Percentiles rank a stretch among this genome's conserved stretches.
These are phyloP conservation scores for Strigomonas galati DNA, from an alignment of 208 protist genomes.

Conservation along the genomic window DNA sequence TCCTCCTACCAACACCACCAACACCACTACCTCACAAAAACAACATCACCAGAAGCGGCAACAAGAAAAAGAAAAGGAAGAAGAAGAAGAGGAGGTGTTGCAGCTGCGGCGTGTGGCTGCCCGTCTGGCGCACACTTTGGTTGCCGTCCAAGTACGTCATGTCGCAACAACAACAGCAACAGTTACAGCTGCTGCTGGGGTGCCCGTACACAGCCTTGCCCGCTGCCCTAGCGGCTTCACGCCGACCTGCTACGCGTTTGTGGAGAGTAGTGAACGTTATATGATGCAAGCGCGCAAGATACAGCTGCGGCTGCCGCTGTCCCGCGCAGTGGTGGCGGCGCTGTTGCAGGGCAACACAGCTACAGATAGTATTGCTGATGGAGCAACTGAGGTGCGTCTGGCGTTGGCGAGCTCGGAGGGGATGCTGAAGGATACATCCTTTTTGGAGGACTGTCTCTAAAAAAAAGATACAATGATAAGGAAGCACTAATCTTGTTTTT, in stretches of 20 bases:
- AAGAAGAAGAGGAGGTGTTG: slow-evolving; percentile 15
- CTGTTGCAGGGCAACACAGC: neutral
- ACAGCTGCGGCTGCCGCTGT: neutral
- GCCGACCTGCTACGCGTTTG: slow-evolving; percentile 68
- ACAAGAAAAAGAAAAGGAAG: neutral
- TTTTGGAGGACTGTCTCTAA: slow-evolving; percentile 33
- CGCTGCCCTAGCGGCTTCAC: slow-evolving; percentile 50
- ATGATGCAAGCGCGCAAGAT: slow-evolving; percentile 18
- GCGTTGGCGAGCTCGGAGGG: slow-evolving; percentile 56
- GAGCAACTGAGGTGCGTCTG: slow-evolving; percentile 17
- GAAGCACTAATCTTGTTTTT: slow-evolving; percentile 10
- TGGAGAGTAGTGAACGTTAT: slow-evolving; percentile 70
- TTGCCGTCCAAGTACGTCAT: slow-evolving; percentile 53
- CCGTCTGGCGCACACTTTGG: slow-evolving; percentile 63
- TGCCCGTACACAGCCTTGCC: slow-evolving; percentile 34
- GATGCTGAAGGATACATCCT: slow-evolving; percentile 50
- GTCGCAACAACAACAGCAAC: slow-evolving; percentile 7
- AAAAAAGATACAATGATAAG: neutral
- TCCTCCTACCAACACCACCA: neutral
- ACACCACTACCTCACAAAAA: neutral
- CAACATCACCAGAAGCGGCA: neutral
- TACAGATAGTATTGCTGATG: neutral
- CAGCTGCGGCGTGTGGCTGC: slow-evolving; percentile 44
- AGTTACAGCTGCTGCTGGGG: neutral
- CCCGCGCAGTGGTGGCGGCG: neutral